Evolutionary conservation across 768 basidiomycete genomes (phyloP), one percentile per base, ranked within the genome.

Genomic region (Coprinopsis sp.): DNA sequence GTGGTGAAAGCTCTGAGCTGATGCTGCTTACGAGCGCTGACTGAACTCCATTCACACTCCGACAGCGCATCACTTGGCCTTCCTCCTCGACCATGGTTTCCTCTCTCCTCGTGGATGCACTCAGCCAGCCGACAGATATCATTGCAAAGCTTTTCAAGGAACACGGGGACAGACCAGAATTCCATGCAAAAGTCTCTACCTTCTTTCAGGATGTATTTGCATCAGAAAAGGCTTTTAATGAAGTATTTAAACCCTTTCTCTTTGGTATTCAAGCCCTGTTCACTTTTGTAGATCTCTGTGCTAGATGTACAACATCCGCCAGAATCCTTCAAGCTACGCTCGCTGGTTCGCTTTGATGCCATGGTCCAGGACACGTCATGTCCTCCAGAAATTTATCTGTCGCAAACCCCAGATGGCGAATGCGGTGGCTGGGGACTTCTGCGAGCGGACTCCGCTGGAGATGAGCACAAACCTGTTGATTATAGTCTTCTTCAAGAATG

Each of bases 341-440:
- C 78, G 0, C 72, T 91, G 3, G 84, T 91, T 3, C 70, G 76
- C 16, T 90, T 91, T 61, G 74, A 78, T 25, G 83, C 76, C 21
- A 87, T 91, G 84, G 71, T 91, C 24, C 90, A 92, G 60, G 89
- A 91, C 58, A 89, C 87, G 2, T 87, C 87, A 2, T 58, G 76
- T 14, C 79, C 84, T 4, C 76, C 78, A 0, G 85, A 90, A 58
- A 69, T 92, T 51, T 91, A 91, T 62, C 67, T 87, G 33, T 74
- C 79, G 2, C 70, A 58, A 33, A 61, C 68, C 21, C 46, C 57
- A 33, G 60, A 67, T 28, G 71, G 68, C 1, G 58, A 56, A 33
- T 79, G 75, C 46, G 87, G 85, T 22, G 89, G 88, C n/a, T 91
- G 89, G 89, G 88, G 86, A 5, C 63, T 86, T 21, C 62, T 55